Conservation (phyloP, 139 green algal genomes). For the Haematococcus lacustris region DNA sequence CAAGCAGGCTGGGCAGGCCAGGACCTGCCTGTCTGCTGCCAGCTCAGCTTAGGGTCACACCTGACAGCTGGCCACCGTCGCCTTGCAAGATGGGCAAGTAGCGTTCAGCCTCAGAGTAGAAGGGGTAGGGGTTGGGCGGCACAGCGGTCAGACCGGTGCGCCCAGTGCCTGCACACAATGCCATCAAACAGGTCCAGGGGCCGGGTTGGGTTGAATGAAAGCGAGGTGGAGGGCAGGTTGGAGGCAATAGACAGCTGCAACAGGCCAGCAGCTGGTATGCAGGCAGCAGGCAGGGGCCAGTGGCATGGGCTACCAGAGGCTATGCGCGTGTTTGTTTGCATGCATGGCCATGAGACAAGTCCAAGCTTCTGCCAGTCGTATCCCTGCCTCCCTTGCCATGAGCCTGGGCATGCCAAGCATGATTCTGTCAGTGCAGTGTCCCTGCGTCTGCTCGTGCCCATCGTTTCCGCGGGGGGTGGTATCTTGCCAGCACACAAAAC, state of each 20-base stretch:
- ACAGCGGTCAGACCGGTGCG: slow-evolving; percentile 66
- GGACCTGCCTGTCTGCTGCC: no score
- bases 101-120: slow-evolving; percentile 75
- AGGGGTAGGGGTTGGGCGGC: slow-evolving; percentile 87
- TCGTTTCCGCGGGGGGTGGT: no score
- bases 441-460: no score
- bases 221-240: no score
- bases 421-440: no score
- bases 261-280: not conserved
- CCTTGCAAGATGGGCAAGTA: slow-evolving; percentile 73
- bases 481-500: no score
- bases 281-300: not conserved
- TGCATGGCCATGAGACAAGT: not conserved
- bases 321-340: not conserved
- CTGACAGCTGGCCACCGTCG: slow-evolving; percentile 82
- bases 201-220: no score
- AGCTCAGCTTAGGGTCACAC: slow-evolving; percentile 23
- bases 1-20: no score
- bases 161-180: slow-evolving; percentile 72
- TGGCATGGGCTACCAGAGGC: not conserved
- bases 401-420: no score
- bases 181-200: no score
- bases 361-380: not conserved
- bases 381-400: no score
- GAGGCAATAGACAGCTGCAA: no score